A percentile compares a stretch with the other conserved stretches of the same genome.
These are phyloP conservation scores for Colletotrichum horii DNA, from an alignment of 2,329 filamentous ascomycete species.

Conservation along the genomic window DNA sequence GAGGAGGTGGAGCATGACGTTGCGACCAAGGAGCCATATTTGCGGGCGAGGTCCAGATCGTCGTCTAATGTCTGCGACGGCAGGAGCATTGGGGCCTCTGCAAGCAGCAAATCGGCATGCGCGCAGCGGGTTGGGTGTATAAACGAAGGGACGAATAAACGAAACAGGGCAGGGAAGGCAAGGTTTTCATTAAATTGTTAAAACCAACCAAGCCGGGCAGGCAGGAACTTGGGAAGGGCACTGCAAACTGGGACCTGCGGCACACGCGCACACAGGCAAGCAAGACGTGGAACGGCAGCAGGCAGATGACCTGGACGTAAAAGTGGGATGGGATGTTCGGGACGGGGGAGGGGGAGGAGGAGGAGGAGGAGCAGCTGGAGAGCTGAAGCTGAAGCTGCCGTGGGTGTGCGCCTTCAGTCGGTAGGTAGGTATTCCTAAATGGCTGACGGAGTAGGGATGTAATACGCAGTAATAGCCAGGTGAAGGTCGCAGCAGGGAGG, in stretches of 20 bases:
- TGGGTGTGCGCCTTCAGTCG: not conserved
- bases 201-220: not conserved
- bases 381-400: not conserved
- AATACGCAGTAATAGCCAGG: not conserved
- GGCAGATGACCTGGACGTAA: not conserved
- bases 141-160: not conserved
- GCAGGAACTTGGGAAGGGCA: not conserved
- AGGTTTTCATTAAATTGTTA: not conserved
- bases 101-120: not conserved
- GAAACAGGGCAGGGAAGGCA: not conserved
- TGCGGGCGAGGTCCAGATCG: conserved; percentile 14
- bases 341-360: not conserved
- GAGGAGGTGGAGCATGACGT: conserved; percentile 24
- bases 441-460: not conserved
- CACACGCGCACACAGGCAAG: not conserved
- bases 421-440: not conserved
- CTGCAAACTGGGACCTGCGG: not conserved
- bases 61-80: conserved; percentile 21
- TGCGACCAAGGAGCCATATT: conserved; percentile 37
- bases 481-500: not conserved
- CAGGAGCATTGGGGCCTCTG: conserved; percentile 13
- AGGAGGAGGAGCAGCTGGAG: not conserved
- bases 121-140: not conserved
- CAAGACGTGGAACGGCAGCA: not conserved
- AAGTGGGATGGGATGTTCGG: conserved; percentile 2